Evolutionary conservation across 1,284 basidiomycete genomes (phyloP), one percentile per base, ranked within the genome.

Genomic region (Puccinia horiana): DNA sequence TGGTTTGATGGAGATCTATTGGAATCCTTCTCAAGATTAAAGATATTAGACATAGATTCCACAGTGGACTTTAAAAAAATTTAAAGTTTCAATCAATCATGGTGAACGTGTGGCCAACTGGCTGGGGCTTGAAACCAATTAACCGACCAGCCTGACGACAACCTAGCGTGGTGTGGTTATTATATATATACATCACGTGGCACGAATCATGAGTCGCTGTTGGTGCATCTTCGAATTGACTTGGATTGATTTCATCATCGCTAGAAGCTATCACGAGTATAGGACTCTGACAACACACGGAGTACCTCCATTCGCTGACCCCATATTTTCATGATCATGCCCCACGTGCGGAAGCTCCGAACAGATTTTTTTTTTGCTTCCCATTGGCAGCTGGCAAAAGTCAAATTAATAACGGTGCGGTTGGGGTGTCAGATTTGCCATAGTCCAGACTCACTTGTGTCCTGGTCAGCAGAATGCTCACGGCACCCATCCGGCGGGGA

Each of bases 331-430:
- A 29, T 69, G 23, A 69, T 69, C 65, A 23, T 69, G 40, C n/a
- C 65, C 23, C 65, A 69, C n/a, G 65, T 69, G 20, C 2, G 42
- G 65, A 69, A 42, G 42, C 65, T 69, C 65, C 63, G 32, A 20
- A 26, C 8, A 37, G 32, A 5, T 54, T n/a, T 54, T n/a, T 63
- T 63, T 37, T 63, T 37, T 63, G 18, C 32, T 67, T 67, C 4
- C 37, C 2, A 67, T 69, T 2, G 37, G 65, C 65, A 44, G 32
- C 37, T 5, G n/a, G n/a, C n/a, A 23, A 69, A 44, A 23, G 40
- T 44, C 14, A 44, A 26, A 69, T 69, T 23, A 44, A 40, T 11
- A 40, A 44, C n/a, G 29, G 37, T 20, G 65, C 42, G 42, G 8
- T 69, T 69, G 65, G 16, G 42, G 40, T 69, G 37, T 69, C 44